These are phyloP conservation scores for Macroventuria anomochaeta DNA, from an alignment of 2,329 filamentous ascomycete genomes.

Conservation along the genomic window DNA sequence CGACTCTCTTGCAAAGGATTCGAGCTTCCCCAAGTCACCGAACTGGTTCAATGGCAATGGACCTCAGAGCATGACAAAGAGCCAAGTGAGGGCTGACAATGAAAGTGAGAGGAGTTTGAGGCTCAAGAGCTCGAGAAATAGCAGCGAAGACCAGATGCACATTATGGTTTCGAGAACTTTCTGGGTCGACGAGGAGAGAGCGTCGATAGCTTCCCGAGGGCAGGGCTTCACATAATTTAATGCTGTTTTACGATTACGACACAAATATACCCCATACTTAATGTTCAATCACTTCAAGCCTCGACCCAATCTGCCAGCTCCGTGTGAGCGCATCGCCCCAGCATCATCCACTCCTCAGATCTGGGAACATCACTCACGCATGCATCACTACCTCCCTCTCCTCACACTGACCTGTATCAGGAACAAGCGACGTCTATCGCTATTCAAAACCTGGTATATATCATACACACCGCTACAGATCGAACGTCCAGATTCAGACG, in stretches of 20 bases:
- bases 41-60: constrained; percentile 23
- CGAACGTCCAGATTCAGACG: not conserved
- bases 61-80: constrained; percentile 16
- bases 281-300: not conserved
- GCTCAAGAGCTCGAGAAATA: constrained; percentile 25
- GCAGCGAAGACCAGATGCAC: constrained; percentile 32
- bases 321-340: not conserved
- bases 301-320: not conserved
- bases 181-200: constrained; percentile 39
- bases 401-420: not conserved
- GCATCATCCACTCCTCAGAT: not conserved
- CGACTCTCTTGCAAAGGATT: constrained; percentile 9
- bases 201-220: constrained; percentile 14
- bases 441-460: not conserved
- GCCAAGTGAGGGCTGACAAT: constrained; percentile 21
- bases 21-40: constrained; percentile 14
- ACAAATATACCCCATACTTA: constrained; percentile 14
- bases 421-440: not conserved
- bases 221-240: constrained; percentile 2
- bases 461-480: constrained; percentile 1
- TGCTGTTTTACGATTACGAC: constrained; percentile 1
- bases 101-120: constrained; percentile 37
- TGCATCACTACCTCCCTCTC: not conserved
- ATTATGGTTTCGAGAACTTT: constrained; percentile 44
- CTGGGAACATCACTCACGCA: not conserved